Percentiles rank a stretch among this genome's conserved stretches.
These are phyloP conservation scores for carrot (Daucus carota) DNA, from an alignment of 129 eudicot genomes.

Conservation along the genomic window DH1_v3.0 NC_030382.2:48965001-48965500, in stretches of 20 bases:
- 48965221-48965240: constrained; percentile 61
- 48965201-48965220: constrained; percentile 59
- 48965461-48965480: constrained; percentile 44
- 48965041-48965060: not conserved
- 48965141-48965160: not conserved
- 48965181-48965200: not conserved
- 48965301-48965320: constrained; percentile 6
- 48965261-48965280: constrained; percentile 37
- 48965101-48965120: not conserved
- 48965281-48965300: constrained; percentile 11
- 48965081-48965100: not conserved
- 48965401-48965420: constrained; percentile 34
- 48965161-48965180: not conserved
- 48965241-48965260: constrained; percentile 61
- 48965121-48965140: not conserved
- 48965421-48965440: constrained; percentile 46
- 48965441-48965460: constrained; percentile 35
- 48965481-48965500: constrained; percentile 43
- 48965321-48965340: not conserved
- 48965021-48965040: not conserved
- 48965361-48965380: constrained; percentile 56
- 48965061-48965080: not conserved
- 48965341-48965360: constrained; percentile 40
- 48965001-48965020: not conserved
- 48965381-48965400: constrained; percentile 61